phyloP scores from a whole-genome alignment of 148 eudicot genomes.

The Fagopyrum tataricum region DNA sequence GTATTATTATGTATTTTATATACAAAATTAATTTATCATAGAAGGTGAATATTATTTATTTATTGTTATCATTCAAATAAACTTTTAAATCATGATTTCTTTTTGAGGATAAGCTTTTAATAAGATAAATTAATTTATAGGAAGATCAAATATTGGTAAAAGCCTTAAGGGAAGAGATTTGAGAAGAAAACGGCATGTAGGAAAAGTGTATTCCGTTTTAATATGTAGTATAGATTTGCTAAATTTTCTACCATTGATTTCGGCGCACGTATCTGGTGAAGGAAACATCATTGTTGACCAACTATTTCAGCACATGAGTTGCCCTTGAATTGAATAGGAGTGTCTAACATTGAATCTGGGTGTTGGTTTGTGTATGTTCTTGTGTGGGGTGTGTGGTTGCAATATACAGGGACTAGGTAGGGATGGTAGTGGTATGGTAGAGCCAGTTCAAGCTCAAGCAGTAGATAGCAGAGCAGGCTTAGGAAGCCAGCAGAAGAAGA shows the following conservation, averaged over 20 bases:
- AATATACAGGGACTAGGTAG: slow-evolving; percentile 76
- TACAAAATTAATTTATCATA: no score
- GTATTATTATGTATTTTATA: no score
- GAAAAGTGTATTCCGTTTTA: no score
- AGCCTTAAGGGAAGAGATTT: no score
- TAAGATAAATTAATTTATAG: no score
- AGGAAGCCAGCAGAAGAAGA: slow-evolving; percentile 85
- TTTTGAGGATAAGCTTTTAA: no score
- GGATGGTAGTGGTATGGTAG: slow-evolving; percentile 96
- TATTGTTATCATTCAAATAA: no score
- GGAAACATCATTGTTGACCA: slow-evolving; percentile 16
- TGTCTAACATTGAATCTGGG: slow-evolving; percentile 34
- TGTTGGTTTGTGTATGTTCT: slow-evolving; percentile 30
- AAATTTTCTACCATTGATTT: not conserved
- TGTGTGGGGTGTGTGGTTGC: slow-evolving; percentile 22
- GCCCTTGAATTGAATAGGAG: slow-evolving; percentile 6
- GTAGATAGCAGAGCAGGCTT: slow-evolving; percentile 74
- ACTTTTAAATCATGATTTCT: no score
- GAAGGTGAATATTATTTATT: no score
- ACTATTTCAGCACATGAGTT: slow-evolving; percentile 12
- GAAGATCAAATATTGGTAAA: no score
- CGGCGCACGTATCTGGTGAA: slow-evolving; percentile 3
- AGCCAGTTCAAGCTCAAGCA: slow-evolving; percentile 91
- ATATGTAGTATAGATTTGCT: not conserved
- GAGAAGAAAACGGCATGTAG: no score